Percentiles rank a stretch among this genome's conserved stretches.
phyloP scores from a whole-genome alignment of 2,329 filamentous ascomycete genomes.

The Hymenoscyphus fructigenus region DNA sequence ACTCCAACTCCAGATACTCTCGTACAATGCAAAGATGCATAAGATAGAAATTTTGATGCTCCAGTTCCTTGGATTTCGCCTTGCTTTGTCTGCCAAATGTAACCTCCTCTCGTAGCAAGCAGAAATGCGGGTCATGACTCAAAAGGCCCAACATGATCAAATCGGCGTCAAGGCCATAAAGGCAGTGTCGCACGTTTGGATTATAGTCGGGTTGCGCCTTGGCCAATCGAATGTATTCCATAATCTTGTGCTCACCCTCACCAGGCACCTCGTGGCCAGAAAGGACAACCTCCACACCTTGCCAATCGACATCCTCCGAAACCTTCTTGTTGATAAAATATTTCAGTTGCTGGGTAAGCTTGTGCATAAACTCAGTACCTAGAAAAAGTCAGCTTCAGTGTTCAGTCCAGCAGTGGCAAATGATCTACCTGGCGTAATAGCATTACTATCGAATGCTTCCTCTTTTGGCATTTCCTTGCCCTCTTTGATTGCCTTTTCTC shows the following conservation, averaged over 20 bases:
- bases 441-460: conserved; percentile 97
- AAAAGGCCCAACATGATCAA: conserved; percentile 97
- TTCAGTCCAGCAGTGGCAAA: background rate
- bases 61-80: conserved; percentile 89
- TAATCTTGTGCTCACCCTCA: conserved; percentile 99
- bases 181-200: conserved; percentile 89
- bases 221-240: conserved; percentile 98
- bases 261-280: conserved; percentile 97
- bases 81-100: conserved; percentile 89
- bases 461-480: conserved; percentile 93
- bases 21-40: conserved; percentile 97
- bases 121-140: conserved; percentile 98
- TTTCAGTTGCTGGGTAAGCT: conserved; percentile 87
- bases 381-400: conserved; percentile 38
- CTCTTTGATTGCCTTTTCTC: conserved; percentile 87
- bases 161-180: conserved; percentile 96
- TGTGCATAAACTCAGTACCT: conserved; percentile 92
- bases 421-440: conserved; percentile 78
- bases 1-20: conserved; percentile 95
- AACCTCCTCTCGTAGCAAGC: conserved; percentile 92
- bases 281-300: conserved; percentile 91
- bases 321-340: conserved; percentile 99
- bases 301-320: conserved; percentile 95
- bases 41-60: conserved; percentile 98
- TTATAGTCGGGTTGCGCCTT: conserved; percentile 94